Conservation (phyloP, 305 asterid species). For the Solanum hybrid region DNA sequence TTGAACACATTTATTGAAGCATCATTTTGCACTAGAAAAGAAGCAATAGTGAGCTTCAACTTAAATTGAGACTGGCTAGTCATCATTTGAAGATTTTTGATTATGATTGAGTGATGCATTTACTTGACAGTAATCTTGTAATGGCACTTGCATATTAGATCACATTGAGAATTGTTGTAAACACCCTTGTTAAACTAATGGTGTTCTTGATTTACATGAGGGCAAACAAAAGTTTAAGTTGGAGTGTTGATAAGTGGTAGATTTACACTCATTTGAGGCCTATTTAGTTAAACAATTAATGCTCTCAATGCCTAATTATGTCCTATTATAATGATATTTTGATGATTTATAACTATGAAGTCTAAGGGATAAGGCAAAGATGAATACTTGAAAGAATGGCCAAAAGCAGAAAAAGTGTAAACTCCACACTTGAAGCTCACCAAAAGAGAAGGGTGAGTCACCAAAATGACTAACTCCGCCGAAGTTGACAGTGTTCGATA, state of each 20-base stretch:
- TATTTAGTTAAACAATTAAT: background rate
- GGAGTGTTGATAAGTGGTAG: background rate
- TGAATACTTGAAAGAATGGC: background rate
- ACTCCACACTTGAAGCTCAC: background rate
- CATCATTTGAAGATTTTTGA: background rate
- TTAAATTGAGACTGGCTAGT: background rate
- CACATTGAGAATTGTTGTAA: background rate
- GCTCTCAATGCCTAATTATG: background rate
- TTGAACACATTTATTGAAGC: background rate
- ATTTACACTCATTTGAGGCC: background rate
- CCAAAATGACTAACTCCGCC: background rate
- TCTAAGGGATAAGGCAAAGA: background rate
- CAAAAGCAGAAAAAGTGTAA: too few species aligned
- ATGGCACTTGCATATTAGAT: background rate
- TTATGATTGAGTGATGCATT: background rate
- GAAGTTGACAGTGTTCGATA: background rate
- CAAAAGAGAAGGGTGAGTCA: background rate
- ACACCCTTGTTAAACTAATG: background rate
- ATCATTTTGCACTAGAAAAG: background rate
- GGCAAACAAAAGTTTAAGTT: background rate
- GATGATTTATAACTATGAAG: background rate
- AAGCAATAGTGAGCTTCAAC: background rate
- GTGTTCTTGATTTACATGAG: background rate
- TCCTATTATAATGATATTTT: background rate
- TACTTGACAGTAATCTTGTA: background rate